A percentile compares a stretch with the other conserved stretches of the same genome.
Evolutionary conservation across 257 asterid species (phyloP).

Genomic region (Cordia subcordata): DNA sequence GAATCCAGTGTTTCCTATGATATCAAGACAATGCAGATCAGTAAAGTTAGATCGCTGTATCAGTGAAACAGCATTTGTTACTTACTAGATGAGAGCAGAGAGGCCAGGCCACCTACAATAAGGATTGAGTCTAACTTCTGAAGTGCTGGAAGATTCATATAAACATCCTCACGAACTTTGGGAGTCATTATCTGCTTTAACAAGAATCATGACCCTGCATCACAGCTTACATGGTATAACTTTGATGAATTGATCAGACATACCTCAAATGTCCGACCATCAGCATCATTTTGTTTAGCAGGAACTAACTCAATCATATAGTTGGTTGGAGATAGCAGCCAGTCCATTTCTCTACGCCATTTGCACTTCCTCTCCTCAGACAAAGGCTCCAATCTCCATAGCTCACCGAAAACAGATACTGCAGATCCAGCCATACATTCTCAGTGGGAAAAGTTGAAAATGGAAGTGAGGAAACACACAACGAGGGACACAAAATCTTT

Average conservation of each 20-base stretch:
- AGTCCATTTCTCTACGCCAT: constrained; percentile 85
- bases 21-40: constrained; percentile 8
- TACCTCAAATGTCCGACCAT: constrained; percentile 85
- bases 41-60: not conserved
- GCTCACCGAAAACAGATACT: constrained; percentile 96
- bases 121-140: constrained; percentile 92
- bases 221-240: not conserved
- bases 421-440: constrained; percentile 20
- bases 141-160: constrained; percentile 92
- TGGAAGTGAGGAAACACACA: no score
- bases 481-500: no score
- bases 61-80: not conserved
- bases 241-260: not conserved
- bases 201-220: not conserved
- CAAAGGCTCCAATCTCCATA: constrained; percentile 94
- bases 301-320: constrained; percentile 96
- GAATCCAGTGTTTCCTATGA: constrained; percentile 75
- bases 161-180: constrained; percentile 79
- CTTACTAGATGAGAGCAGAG: constrained; percentile 5
- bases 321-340: constrained; percentile 87
- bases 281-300: constrained; percentile 56
- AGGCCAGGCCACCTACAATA: constrained; percentile 76
- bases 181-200: constrained; percentile 80
- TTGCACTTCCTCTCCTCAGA: constrained; percentile 65
- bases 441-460: not conserved